A percentile compares a stretch with the other conserved stretches of the same genome.
These are phyloP conservation scores for Skeletonema potamos DNA, from an alignment of 108 stramenopile genomes.

Conservation along the genomic window DNA sequence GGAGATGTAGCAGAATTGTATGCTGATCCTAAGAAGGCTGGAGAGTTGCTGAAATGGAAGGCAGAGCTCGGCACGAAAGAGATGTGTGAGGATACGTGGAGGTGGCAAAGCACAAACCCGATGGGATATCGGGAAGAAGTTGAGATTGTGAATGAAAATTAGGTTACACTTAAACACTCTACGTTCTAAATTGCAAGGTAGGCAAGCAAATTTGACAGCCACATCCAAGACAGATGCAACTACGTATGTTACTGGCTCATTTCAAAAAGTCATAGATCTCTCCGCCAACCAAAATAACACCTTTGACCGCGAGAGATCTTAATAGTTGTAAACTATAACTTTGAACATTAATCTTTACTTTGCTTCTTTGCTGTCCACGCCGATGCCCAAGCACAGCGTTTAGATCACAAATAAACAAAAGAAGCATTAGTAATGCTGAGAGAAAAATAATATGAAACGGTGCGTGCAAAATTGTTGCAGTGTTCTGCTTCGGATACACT, in stretches of 20 bases:
- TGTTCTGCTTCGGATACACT: not conserved
- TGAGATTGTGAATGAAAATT: slow-evolving; percentile 43
- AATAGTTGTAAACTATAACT: not conserved
- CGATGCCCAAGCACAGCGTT: not conserved
- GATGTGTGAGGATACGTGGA: slow-evolving; percentile 97
- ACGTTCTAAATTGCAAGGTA: not conserved
- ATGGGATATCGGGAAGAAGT: slow-evolving; percentile 81
- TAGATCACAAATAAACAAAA: not conserved
- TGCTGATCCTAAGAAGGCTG: slow-evolving; percentile 88
- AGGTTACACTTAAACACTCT: not conserved
- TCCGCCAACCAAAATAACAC: too few relatives aligned
- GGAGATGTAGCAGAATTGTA: slow-evolving; percentile 96
- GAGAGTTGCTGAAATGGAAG: slow-evolving; percentile 86
- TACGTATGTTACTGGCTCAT: too few relatives aligned
- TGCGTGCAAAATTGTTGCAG: not conserved
- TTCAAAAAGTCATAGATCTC: too few relatives aligned
- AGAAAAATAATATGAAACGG: not conserved
- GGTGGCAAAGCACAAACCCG: slow-evolving; percentile 97
- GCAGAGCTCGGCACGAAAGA: slow-evolving; percentile 86
- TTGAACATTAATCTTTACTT: not conserved
- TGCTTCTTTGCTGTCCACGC: not conserved
- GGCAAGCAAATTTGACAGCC: too few relatives aligned
- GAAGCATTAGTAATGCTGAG: not conserved
- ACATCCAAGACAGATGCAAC: too few relatives aligned
- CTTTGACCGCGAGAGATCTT: not conserved